Evolutionary conservation across 2,329 filamentous ascomycete species (phyloP).

Genomic region (Orbilia ellipsospora): DNA sequence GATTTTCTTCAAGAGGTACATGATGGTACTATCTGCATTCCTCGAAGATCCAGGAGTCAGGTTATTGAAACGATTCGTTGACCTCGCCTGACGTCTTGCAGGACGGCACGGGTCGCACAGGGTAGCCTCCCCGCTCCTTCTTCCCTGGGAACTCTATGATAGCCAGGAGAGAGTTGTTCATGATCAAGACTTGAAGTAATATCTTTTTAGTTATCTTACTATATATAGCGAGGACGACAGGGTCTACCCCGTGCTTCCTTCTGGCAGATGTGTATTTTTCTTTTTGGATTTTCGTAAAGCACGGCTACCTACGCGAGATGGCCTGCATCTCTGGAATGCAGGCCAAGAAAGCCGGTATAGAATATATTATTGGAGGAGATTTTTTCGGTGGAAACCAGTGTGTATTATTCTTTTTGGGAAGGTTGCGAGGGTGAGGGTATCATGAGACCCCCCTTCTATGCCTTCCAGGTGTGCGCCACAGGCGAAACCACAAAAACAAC

Average conservation of each 20-base stretch:
- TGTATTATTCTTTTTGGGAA: conserved; percentile 30
- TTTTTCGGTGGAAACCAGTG: neutral
- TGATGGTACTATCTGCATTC: conserved; percentile 11
- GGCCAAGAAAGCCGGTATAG: conserved; percentile 10
- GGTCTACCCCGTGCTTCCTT: conserved; percentile 6
- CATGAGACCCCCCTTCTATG: conserved; percentile 25
- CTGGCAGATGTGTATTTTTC: neutral
- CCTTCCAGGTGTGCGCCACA: conserved; percentile 17
- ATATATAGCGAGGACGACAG: conserved; percentile 27
- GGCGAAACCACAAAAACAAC: neutral
- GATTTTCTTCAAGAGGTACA: conserved; percentile 7
- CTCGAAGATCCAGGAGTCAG: conserved; percentile 8
- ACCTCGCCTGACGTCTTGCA: conserved; percentile 50
- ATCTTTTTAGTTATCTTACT: conserved; percentile 19
- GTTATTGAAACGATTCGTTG: conserved; percentile 19
- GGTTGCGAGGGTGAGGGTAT: conserved; percentile 22
- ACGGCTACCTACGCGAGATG: conserved; percentile 1
- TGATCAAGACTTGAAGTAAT: too few relatives aligned
- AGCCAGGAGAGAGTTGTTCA: conserved; percentile 1
- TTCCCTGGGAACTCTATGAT: conserved; percentile 6
- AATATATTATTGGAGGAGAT: conserved; percentile 2
- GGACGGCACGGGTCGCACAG: conserved; percentile 54
- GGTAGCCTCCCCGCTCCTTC: conserved; percentile 42
- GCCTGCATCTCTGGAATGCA: conserved; percentile 24
- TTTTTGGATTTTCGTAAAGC: conserved; percentile 7